Conservation (phyloP, 768 basidiomycete species). For the Porpolomopsis calyptriformis region DNA sequence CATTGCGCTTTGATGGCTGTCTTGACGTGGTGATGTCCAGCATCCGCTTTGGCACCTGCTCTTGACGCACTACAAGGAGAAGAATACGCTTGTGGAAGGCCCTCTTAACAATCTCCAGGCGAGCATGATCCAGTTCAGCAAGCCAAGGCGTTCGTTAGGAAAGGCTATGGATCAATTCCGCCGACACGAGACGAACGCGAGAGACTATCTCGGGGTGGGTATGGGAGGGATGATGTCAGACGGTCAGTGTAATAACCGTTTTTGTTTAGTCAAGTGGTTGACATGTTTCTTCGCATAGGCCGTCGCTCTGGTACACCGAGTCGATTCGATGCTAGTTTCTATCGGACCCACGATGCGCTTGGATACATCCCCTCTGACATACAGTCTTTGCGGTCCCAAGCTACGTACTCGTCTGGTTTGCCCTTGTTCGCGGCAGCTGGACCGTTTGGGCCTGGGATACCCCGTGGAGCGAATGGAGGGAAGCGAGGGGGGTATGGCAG, state of each 20-base stretch:
- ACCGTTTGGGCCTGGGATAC: slow-evolving; percentile 58
- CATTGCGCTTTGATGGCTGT: slow-evolving; percentile 2
- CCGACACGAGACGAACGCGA: slow-evolving; percentile 83
- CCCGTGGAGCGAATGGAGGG: slow-evolving; percentile 50
- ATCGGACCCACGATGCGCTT: slow-evolving; percentile 87
- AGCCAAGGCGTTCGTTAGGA: slow-evolving; percentile 79
- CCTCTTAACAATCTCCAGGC: slow-evolving; percentile 92
- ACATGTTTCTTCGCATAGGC: slow-evolving; percentile 25
- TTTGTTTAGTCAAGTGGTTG: slow-evolving; percentile 5
- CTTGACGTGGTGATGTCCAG: slow-evolving; percentile 32
- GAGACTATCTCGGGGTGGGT: slow-evolving; percentile 49
- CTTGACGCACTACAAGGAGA: slow-evolving; percentile 97
- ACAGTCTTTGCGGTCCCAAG: slow-evolving; percentile 93
- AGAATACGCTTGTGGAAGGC: slow-evolving; percentile 86
- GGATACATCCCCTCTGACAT: slow-evolving; percentile 93
- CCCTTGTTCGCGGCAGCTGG: slow-evolving; percentile 70
- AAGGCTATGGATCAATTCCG: slow-evolving; percentile 92
- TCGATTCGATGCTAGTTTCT: slow-evolving; percentile 93
- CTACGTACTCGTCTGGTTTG: slow-evolving; percentile 86
- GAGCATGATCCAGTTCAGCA: slow-evolving; percentile 99
- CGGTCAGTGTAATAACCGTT: slow-evolving; percentile 28
- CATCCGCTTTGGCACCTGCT: slow-evolving; percentile 98
- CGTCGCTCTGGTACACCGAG: slow-evolving; percentile 83
- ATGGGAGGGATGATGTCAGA: slow-evolving; percentile 35
- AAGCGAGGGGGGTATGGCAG: slow-evolving; percentile 70